Evolutionary conservation across 768 basidiomycete species (phyloP).

Genomic region (Gymnopilus dilepis): DNA sequence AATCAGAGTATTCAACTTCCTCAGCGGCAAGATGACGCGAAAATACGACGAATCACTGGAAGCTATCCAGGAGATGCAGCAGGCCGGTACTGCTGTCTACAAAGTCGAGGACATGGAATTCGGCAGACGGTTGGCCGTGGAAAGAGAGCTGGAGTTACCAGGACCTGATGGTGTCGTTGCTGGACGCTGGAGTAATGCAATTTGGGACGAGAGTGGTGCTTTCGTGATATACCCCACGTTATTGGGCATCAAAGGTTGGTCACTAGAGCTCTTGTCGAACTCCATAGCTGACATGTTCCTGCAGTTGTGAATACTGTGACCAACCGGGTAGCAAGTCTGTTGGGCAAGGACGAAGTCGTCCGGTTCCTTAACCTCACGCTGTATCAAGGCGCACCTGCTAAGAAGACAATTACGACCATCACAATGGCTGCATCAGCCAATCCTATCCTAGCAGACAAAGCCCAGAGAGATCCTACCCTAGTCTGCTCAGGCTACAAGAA

Average conservation of each 20-base stretch:
- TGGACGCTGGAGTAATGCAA: slow-evolving; percentile 83
- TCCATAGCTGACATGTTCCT: not conserved
- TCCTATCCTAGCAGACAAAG: slow-evolving; percentile 89
- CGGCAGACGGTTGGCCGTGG: slow-evolving; percentile 91
- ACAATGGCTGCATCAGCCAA: slow-evolving; percentile 97
- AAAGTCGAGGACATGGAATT: slow-evolving; percentile 99
- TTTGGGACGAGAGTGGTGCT: slow-evolving; percentile 98
- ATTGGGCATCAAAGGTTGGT: slow-evolving; percentile 90
- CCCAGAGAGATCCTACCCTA: slow-evolving; percentile 85
- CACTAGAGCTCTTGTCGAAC: too few relatives aligned
- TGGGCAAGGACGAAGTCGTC: slow-evolving; percentile 94
- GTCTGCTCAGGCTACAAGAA: slow-evolving; percentile 95
- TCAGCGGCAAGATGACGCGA: slow-evolving; percentile 85
- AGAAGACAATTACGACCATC: slow-evolving; percentile 80
- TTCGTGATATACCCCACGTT: slow-evolving; percentile 94
- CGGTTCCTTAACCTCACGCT: slow-evolving; percentile 87
- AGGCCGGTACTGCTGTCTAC: slow-evolving; percentile 92
- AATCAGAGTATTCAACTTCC: slow-evolving; percentile 91
- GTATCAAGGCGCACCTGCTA: slow-evolving; percentile 94
- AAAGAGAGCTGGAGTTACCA: slow-evolving; percentile 87
- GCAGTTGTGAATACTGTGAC: slow-evolving; percentile 93
- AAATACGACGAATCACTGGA: slow-evolving; percentile 94
- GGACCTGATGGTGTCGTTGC: slow-evolving; percentile 74
- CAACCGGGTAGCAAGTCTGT: slow-evolving; percentile 84
- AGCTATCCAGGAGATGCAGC: slow-evolving; percentile 98